Evolutionary conservation across 2,329 filamentous ascomycete genomes (phyloP).

Genomic region (Alternaria triticimaculans): DNA sequence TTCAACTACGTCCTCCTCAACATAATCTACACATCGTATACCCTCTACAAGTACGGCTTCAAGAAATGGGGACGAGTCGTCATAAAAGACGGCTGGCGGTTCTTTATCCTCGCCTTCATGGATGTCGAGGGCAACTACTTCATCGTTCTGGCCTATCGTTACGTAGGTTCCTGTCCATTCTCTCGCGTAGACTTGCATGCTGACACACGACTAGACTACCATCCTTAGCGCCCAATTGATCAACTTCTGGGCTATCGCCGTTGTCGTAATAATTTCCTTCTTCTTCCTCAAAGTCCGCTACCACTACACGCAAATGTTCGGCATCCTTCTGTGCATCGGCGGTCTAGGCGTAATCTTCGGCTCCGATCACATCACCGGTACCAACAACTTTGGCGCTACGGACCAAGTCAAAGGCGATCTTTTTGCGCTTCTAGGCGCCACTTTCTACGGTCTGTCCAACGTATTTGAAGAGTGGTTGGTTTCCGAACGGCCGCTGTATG

Average conservation of each 20-base stretch:
- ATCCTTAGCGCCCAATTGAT: conserved; percentile 92
- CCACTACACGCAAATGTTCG: conserved; percentile 80
- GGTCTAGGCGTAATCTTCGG: conserved; percentile 88
- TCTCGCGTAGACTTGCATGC: not conserved
- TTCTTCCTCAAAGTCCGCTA: conserved; percentile 86
- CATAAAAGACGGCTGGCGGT: conserved; percentile 83
- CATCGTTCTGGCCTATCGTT: conserved; percentile 89
- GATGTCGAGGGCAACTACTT: conserved; percentile 99
- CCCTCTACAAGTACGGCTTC: conserved; percentile 79
- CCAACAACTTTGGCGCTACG: conserved; percentile 70
- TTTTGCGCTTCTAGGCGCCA: conserved; percentile 87
- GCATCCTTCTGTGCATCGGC: conserved; percentile 89
- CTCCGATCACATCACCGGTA: conserved; percentile 82
- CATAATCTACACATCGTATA: conserved; percentile 79
- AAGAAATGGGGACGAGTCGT: conserved; percentile 71
- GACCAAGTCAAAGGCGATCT: conserved; percentile 89
- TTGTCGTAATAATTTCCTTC: conserved; percentile 87
- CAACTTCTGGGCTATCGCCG: conserved; percentile 98
- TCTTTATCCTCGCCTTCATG: conserved; percentile 85
- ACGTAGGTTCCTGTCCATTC: conserved; percentile 25
- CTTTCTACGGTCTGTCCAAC: conserved; percentile 89
- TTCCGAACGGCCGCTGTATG: conserved; percentile 83
- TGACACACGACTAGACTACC: conserved; percentile 68
- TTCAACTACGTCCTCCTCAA: conserved; percentile 92
- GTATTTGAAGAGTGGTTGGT: conserved; percentile 95